phyloP scores from a whole-genome alignment of 2,329 filamentous ascomycete species.

The Basipetospora chlamydospora region DNA sequence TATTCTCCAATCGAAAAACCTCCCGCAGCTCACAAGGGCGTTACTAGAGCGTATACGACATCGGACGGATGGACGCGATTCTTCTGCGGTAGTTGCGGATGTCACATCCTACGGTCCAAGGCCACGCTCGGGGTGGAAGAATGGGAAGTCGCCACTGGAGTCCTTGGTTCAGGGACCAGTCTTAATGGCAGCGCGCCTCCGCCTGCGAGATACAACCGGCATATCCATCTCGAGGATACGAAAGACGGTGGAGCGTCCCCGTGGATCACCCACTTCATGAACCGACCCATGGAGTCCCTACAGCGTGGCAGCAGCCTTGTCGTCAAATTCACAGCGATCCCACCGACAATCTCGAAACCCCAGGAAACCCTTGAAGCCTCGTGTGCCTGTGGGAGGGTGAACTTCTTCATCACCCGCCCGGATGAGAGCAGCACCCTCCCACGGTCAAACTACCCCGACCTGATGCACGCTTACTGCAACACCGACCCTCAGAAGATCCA shows the following conservation, averaged over 20 bases:
- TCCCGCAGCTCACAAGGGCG: neutral
- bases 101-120: constrained; percentile 21
- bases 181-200: neutral
- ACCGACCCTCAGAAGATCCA: constrained; percentile 13
- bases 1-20: constrained; percentile 18
- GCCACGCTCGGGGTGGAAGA: neutral
- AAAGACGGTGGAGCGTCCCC: constrained; percentile 21
- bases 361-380: constrained; percentile 11
- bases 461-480: constrained; percentile 33
- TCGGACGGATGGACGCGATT: constrained; percentile 13
- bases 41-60: constrained; percentile 8
- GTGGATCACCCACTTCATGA: constrained; percentile 15
- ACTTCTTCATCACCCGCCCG: constrained; percentile 43
- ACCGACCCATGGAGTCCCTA: too few species aligned
- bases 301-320: too few species aligned
- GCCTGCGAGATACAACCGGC: constrained; percentile 11
- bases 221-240: constrained; percentile 16
- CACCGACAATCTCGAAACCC: neutral
- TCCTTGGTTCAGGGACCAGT: neutral
- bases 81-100: constrained; percentile 27
- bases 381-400: constrained; percentile 25
- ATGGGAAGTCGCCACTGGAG: constrained; percentile 23
- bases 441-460: constrained; percentile 35
- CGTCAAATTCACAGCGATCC: neutral
- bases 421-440: constrained; percentile 26